Evolutionary conservation across 2,329 filamentous ascomycete species (phyloP).

Genomic region (Aureobasidium sp.): DNA sequence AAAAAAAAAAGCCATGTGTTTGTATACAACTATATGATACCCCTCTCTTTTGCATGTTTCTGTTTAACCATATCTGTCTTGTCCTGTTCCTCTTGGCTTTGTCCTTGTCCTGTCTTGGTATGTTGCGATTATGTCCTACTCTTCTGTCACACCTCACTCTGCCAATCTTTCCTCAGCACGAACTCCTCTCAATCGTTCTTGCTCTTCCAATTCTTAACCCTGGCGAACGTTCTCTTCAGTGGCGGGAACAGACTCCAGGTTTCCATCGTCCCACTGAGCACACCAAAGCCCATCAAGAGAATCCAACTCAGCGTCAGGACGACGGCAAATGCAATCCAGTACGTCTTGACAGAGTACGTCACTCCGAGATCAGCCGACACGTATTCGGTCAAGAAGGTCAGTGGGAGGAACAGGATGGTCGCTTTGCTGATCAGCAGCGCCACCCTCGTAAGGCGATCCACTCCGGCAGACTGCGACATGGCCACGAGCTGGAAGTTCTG

Average conservation of each 20-base stretch:
- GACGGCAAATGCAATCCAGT: constrained; percentile 62
- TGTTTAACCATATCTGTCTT: neutral
- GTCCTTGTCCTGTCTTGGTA: neutral
- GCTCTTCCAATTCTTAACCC: constrained; percentile 7
- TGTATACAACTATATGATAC: constrained; percentile 14
- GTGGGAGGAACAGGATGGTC: constrained; percentile 68
- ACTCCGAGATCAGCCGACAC: constrained; percentile 58
- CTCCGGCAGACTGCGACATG: constrained; percentile 65
- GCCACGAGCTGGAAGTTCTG: constrained; percentile 74
- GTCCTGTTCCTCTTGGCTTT: neutral
- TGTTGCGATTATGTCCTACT: neutral
- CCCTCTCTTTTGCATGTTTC: constrained; percentile 1
- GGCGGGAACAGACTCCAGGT: constrained; percentile 16
- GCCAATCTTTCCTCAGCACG: neutral
- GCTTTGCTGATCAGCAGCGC: constrained; percentile 68
- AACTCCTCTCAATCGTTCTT: constrained; percentile 1
- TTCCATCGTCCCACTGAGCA: constrained; percentile 52
- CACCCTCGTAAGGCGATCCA: constrained; percentile 64
- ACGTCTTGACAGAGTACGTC: constrained; percentile 55
- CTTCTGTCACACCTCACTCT: neutral
- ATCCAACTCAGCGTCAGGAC: constrained; percentile 55
- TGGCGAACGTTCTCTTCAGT: neutral
- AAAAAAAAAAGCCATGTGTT: neutral
- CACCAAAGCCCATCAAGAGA: constrained; percentile 51
- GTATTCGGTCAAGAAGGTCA: constrained; percentile 67